A percentile compares a stretch with the other conserved stretches of the same genome.
These are phyloP conservation scores for Leccinum arenicola DNA, from an alignment of 768 basidiomycete genomes.

Conservation along the genomic window DNA sequence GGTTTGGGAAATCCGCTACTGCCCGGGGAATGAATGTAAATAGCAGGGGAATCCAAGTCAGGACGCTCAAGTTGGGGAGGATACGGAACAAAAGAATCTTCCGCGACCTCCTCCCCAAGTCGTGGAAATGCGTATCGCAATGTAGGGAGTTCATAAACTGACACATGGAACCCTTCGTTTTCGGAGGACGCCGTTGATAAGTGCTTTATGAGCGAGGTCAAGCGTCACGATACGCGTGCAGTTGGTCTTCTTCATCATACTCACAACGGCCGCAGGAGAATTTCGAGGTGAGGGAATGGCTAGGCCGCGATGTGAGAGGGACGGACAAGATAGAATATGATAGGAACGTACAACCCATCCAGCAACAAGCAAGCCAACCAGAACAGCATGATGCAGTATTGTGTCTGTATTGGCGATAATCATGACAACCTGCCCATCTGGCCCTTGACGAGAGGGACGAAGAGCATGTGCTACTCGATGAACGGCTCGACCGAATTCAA, in stretches of 20 bases:
- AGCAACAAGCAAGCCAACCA: conserved; percentile 37
- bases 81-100: conserved; percentile 20
- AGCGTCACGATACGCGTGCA: conserved; percentile 22
- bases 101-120: conserved; percentile 32
- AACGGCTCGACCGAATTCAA: conserved; percentile 30
- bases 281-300: conserved; percentile 43
- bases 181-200: conserved; percentile 15
- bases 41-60: conserved; percentile 34
- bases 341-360: conserved; percentile 31
- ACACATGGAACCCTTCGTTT: neutral
- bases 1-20: conserved; percentile 50
- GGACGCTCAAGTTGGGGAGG: conserved; percentile 10
- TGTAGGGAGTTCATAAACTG: conserved; percentile 19
- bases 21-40: conserved; percentile 49
- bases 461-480: conserved; percentile 39
- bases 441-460: conserved; percentile 31
- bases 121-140: conserved; percentile 37
- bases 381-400: conserved; percentile 32
- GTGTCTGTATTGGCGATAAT: conserved; percentile 32
- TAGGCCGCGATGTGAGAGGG: conserved; percentile 18
- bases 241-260: conserved; percentile 23
- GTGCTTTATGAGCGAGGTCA: conserved; percentile 13
- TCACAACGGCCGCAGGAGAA: conserved; percentile 37
- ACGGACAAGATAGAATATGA: neutral
- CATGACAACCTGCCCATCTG: conserved; percentile 21